These are phyloP conservation scores for Phytophthora tubulina DNA, from an alignment of 352 stramenopile species.

Conservation along the genomic window DNA sequence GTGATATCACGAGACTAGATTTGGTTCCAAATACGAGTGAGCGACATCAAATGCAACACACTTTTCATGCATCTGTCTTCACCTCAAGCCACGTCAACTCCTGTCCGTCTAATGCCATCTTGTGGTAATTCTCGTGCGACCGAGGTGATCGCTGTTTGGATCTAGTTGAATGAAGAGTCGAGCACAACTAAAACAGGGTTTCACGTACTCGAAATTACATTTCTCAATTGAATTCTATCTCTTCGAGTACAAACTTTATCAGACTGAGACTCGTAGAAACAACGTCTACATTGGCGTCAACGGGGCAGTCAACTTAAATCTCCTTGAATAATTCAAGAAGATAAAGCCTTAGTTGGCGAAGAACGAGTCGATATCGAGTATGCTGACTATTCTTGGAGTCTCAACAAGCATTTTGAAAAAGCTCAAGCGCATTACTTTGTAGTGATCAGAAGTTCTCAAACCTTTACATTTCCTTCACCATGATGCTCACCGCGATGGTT, in stretches of 20 bases:
- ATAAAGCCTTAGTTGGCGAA: background rate
- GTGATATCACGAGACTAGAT: slow-evolving; percentile 54
- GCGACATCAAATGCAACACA: background rate
- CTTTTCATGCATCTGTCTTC: background rate
- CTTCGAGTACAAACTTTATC: no score
- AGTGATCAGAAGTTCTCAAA: no score
- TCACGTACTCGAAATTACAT: no score
- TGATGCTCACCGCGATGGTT: slow-evolving; percentile 27
- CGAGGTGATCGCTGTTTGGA: background rate
- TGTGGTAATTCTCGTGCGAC: background rate
- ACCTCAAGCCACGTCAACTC: slow-evolving; percentile 43
- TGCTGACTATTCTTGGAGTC: slow-evolving; percentile 17
- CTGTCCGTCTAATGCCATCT: slow-evolving; percentile 25
- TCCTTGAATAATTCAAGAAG: no score
- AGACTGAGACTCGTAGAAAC: background rate
- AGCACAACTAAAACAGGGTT: no score
- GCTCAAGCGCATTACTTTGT: no score
- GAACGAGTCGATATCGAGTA: background rate
- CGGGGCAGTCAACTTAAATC: no score
- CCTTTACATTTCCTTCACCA: slow-evolving; percentile 11
- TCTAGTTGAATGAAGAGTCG: slow-evolving; percentile 18
- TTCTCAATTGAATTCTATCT: no score
- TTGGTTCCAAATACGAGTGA: background rate
- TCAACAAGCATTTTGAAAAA: background rate
- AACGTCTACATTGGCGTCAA: background rate